These are phyloP conservation scores for Pseudisothecium myosuroides DNA, from an alignment of 225 moss, liverwort and hornwort genomes.

Conservation along the genomic window DNA sequence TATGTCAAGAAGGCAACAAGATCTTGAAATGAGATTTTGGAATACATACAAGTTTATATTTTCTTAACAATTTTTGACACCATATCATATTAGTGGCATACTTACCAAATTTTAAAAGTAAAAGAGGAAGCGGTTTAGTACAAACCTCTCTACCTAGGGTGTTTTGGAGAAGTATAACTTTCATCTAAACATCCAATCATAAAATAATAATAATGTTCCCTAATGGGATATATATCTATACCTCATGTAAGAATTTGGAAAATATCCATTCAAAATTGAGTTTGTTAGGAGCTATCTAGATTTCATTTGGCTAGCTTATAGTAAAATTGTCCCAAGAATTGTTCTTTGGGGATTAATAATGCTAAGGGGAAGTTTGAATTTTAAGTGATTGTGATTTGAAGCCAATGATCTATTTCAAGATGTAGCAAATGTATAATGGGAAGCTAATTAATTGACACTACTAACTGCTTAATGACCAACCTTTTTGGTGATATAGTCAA, in stretches of 20 bases:
- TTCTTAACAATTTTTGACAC: neutral
- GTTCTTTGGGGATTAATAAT: neutral
- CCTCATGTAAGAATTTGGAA: neutral
- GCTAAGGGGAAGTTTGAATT: neutral
- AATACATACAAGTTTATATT: neutral
- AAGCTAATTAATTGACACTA: neutral
- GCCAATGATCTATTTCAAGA: neutral
- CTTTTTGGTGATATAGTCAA: no score
- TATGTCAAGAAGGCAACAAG: fast-evolving
- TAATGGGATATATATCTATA: neutral
- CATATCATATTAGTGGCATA: neutral
- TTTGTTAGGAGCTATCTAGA: neutral
- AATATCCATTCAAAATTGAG: neutral
- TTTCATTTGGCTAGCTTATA: neutral
- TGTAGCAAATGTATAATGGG: neutral
- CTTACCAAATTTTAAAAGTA: neutral
- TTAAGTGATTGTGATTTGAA: neutral
- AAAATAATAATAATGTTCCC: no score
- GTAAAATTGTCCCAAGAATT: neutral
- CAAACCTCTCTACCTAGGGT: fast-evolving
- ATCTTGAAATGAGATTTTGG: neutral
- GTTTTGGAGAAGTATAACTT: neutral
- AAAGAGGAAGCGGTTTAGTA: neutral
- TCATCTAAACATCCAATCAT: no score
- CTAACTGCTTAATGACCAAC: neutral